phyloP scores from a whole-genome alignment of 306 rosid genomes.

The Rubus parviflorus region DNA sequence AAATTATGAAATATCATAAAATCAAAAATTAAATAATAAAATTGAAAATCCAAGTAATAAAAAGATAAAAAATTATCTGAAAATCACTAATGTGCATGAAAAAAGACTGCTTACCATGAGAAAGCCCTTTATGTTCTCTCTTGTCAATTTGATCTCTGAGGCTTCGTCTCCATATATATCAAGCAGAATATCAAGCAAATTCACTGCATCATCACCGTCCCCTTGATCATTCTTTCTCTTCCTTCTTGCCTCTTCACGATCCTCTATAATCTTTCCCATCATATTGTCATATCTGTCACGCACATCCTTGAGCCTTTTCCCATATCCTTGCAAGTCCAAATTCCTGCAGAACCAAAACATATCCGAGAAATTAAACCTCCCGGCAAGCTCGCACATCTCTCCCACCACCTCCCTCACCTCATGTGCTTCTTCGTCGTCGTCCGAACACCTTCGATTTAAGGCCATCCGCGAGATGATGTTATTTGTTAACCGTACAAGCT shows the following conservation, averaged over 20 bases:
- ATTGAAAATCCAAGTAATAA: too few relatives aligned
- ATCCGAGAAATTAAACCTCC: slow-evolving; percentile 51
- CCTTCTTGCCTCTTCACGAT: slow-evolving; percentile 56
- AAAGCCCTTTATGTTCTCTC: slow-evolving; percentile 64
- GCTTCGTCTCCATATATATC: slow-evolving; percentile 45
- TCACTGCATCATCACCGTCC: slow-evolving; percentile 29
- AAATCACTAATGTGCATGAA: neutral
- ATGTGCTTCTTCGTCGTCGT: slow-evolving; percentile 31
- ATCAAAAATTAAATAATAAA: too few relatives aligned
- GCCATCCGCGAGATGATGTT: slow-evolving; percentile 50
- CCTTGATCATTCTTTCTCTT: slow-evolving; percentile 15
- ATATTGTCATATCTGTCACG: slow-evolving; percentile 50
- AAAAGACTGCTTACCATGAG: slow-evolving; percentile 38
- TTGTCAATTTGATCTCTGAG: slow-evolving; percentile 46
- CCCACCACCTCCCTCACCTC: slow-evolving; percentile 42
- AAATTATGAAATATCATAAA: too few relatives aligned
- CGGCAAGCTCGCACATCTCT: slow-evolving; percentile 38
- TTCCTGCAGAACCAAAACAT: slow-evolving; percentile 51
- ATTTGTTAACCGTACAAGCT: slow-evolving; percentile 39
- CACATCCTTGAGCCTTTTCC: slow-evolving; percentile 42
- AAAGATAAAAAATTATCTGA: neutral
- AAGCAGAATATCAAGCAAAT: slow-evolving; percentile 62
- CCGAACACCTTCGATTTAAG: slow-evolving; percentile 32
- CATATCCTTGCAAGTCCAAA: slow-evolving; percentile 56
- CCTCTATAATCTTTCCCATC: slow-evolving; percentile 51